Percentiles rank a stretch among this genome's conserved stretches.
These are phyloP conservation scores for Podila minutissima DNA, from an alignment of 192 early-diverging fungal genomes.

Conservation along the genomic window DNA sequence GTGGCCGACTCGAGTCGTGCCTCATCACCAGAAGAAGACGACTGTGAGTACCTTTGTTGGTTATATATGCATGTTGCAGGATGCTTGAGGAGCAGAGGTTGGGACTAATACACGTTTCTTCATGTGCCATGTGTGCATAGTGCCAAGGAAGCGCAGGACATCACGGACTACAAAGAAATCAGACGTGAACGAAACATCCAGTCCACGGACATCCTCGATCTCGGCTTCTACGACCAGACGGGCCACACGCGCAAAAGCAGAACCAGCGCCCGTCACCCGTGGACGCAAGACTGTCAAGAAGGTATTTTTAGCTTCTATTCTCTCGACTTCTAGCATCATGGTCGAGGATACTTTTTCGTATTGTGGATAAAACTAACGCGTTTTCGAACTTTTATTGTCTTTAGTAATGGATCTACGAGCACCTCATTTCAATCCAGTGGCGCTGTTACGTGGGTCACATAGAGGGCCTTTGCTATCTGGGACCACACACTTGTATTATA, in stretches of 20 bases:
- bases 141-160: slow-evolving; percentile 32
- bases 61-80: background rate
- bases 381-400: no score
- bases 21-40: slow-evolving; percentile 62
- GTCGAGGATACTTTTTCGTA: no score
- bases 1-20: slow-evolving; percentile 55
- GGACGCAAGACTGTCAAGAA: slow-evolving; percentile 49
- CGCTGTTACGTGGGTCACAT: no score
- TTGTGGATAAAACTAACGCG: no score
- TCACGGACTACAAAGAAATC: slow-evolving; percentile 43
- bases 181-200: slow-evolving; percentile 45
- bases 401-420: no score
- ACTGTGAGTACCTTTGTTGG: slow-evolving; percentile 39
- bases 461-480: no score
- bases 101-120: background rate
- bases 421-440: no score
- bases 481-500: no score
- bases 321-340: no score
- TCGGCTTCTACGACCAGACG: slow-evolving; percentile 17
- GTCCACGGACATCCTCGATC: slow-evolving; percentile 34
- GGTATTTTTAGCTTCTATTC: background rate
- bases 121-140: background rate
- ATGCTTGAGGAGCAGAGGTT: background rate
- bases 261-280: slow-evolving; percentile 20
- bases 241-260: slow-evolving; percentile 33